Evolutionary conservation across 2,329 filamentous ascomycete species (phyloP).

Genomic region (Verticillium nonalfalfae): DNA sequence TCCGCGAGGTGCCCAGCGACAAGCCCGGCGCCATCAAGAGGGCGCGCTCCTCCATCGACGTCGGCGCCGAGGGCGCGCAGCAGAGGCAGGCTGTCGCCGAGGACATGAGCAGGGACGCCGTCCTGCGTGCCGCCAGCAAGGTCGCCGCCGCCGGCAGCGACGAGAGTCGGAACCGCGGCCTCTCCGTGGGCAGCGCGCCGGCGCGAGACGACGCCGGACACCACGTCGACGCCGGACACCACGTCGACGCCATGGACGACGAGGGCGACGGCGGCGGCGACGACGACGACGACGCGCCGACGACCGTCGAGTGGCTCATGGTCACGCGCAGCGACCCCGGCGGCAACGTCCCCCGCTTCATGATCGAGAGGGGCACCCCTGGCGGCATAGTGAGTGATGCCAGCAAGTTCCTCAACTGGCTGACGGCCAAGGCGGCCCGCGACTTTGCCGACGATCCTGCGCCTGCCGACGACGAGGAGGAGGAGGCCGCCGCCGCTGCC

Average conservation of each 20-base stretch:
- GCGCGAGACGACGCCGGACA: slow-evolving; percentile 21
- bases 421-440: slow-evolving; percentile 32
- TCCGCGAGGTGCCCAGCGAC: slow-evolving; percentile 68
- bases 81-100: slow-evolving; percentile 18
- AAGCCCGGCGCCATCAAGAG: slow-evolving; percentile 29
- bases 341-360: slow-evolving; percentile 79
- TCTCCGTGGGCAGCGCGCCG: slow-evolving; percentile 3
- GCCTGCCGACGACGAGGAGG: slow-evolving; percentile 2
- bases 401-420: slow-evolving; percentile 75
- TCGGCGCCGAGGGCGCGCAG: slow-evolving; percentile 24
- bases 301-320: slow-evolving; percentile 81
- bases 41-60: slow-evolving; percentile 37
- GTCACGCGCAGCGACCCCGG: slow-evolving; percentile 84
- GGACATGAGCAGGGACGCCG: slow-evolving; percentile 30
- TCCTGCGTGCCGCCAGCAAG: slow-evolving; percentile 23
- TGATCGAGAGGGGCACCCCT: slow-evolving; percentile 87
- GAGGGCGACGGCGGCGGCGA: slow-evolving; percentile 6
- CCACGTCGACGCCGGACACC: slow-evolving; percentile 2
- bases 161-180: slow-evolving; percentile 12
- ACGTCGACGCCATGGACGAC: background rate
- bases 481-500: slow-evolving; percentile 2
- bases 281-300: slow-evolving; percentile 25
- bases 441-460: slow-evolving; percentile 19
- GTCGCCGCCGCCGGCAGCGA: slow-evolving; percentile 28
- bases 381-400: slow-evolving; percentile 74